Base-by-base conservation (phyloP, 2,329 filamentous ascomycete genomes). In the Monosporascus ibericus region DNA sequence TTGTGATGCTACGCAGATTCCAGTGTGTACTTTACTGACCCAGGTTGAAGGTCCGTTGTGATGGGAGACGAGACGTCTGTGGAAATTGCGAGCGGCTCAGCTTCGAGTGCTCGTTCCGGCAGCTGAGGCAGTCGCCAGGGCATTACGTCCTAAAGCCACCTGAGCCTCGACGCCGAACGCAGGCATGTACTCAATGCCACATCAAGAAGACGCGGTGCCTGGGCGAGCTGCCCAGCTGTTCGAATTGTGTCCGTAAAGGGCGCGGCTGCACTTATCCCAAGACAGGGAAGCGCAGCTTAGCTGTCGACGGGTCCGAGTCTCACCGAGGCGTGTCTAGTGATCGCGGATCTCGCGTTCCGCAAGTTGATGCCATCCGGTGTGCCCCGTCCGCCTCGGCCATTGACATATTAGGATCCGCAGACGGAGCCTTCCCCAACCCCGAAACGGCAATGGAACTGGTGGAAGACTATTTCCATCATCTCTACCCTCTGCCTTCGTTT, bases 91-190 rank as follows among this genome's bases (percentile, higher is more conserved):
- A 65, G 40, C 66, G 68, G 25, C 50, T 70, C 6, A 59, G 60
- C 8, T 68, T 70, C 51, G 61, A 63, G 36, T 70, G 68, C 50
- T 70, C 68, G 15, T 67, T 70, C n/a, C 60, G 61, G 47, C 60
- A 64, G 30, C 55, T 62, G 47, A 55, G 58, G 20, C 54, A 55
- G 49, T 44, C 56, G 14, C 51, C 55, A 2, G 56, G 60, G 11
- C 58, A 58, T n/a, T 64, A 65, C 49, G 56, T 53, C 6, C 48
- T 62, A 34, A 65, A 62, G 50, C 53, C 61, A 6, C 62, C 63
- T 3, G 61, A 66, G 51, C 58, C 60, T 18, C 57, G 61, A 4
- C 58, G 61, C 46, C 60, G 64, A n/a, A 63, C 62, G 63, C 61
- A 63, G 38, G 63, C 63, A 3, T 70, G 68, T 51, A 56, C 64